Evolutionary conservation across 352 stramenopile species (phyloP).

Genomic region (Pythium dissimile): DNA sequence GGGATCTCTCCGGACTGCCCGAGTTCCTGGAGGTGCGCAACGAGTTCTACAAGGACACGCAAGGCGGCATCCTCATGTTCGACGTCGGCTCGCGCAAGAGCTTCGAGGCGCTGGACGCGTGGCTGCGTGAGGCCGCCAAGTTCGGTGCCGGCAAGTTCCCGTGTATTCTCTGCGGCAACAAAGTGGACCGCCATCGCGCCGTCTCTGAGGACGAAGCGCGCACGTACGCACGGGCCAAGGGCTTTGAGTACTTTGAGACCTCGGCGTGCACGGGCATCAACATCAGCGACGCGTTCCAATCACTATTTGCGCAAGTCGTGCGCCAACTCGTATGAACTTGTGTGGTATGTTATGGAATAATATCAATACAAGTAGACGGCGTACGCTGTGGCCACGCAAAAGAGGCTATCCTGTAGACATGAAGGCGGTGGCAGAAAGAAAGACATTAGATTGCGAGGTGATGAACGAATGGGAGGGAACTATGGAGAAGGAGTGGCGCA

Average conservation of each 20-base stretch:
- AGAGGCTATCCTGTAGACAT: conserved; percentile 70
- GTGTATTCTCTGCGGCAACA: conserved; percentile 90
- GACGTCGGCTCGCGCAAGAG: conserved; percentile 70
- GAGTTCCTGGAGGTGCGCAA: conserved; percentile 95
- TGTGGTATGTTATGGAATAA: no score
- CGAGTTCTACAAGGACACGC: conserved; percentile 96
- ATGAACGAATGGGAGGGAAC: no score
- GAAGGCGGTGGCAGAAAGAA: neutral
- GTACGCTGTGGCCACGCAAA: conserved; percentile 87
- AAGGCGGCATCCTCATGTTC: conserved; percentile 73
- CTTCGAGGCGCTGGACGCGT: conserved; percentile 85
- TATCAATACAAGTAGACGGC: conserved; percentile 86
- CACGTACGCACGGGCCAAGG: conserved; percentile 67
- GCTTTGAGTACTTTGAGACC: conserved; percentile 92
- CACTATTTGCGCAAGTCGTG: conserved; percentile 70
- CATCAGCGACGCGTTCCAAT: conserved; percentile 84
- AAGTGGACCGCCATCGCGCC: conserved; percentile 74
- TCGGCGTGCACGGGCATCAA: conserved; percentile 86
- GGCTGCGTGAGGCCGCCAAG: conserved; percentile 85
- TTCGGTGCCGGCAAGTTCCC: conserved; percentile 87
- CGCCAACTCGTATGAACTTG: conserved; percentile 26
- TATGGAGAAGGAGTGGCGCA: no score
- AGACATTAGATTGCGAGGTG: neutral
- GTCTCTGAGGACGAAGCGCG: conserved; percentile 81
- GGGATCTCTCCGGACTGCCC: conserved; percentile 89